Evolutionary conservation across 2,329 filamentous ascomycete genomes (phyloP).

Genomic region (Phaeosphaeriaceae sp.): DNA sequence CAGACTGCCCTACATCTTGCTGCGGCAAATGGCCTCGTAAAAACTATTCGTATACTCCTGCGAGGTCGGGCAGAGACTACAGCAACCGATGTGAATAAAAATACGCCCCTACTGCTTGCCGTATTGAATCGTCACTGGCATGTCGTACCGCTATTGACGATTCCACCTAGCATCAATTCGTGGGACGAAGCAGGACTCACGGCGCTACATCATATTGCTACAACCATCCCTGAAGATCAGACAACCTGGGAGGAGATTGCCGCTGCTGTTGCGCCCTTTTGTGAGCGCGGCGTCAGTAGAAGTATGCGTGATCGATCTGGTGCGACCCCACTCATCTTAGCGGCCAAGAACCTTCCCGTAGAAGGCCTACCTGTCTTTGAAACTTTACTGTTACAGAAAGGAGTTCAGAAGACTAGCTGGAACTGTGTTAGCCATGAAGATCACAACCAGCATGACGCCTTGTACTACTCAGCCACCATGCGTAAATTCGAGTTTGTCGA

Average conservation of each 20-base stretch:
- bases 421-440: conserved; percentile 44
- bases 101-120: conserved; percentile 40
- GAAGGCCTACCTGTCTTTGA: conserved; percentile 38
- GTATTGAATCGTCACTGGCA: conserved; percentile 36
- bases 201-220: conserved; percentile 40
- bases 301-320: conserved; percentile 42
- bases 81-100: conserved; percentile 27
- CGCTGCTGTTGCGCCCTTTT: conserved; percentile 30
- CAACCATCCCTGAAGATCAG: conserved; percentile 26
- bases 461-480: conserved; percentile 37
- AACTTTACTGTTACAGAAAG: conserved; percentile 26
- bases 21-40: conserved; percentile 32
- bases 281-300: conserved; percentile 38
- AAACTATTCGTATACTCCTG: conserved; percentile 29
- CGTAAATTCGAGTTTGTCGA: conserved; percentile 35
- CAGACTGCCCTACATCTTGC: conserved; percentile 39
- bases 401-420: conserved; percentile 21
- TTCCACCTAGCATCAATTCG: conserved; percentile 37
- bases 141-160: conserved; percentile 33
- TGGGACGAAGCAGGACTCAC: conserved; percentile 41
- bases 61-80: conserved; percentile 30
- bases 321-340: conserved; percentile 43
- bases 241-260: conserved; percentile 38
- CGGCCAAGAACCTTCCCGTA: conserved; percentile 35
- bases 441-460: conserved; percentile 31